Conservation (phyloP, 2,329 filamentous ascomycete species). For the Lomentospora prolificans region DNA sequence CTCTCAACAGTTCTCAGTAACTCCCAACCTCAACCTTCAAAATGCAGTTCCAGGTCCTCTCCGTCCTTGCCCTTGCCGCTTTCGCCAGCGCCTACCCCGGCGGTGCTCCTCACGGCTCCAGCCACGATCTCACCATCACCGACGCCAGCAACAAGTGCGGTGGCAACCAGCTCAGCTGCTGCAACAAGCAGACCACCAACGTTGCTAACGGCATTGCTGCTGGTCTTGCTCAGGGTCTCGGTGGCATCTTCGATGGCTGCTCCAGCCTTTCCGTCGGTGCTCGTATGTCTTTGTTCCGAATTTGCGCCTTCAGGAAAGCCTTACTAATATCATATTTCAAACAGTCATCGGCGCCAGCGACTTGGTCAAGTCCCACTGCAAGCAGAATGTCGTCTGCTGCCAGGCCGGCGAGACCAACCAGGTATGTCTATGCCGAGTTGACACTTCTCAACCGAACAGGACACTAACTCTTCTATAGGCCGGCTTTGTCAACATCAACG, state of each 20-base stretch:
- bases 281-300: background rate
- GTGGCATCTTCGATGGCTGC: background rate
- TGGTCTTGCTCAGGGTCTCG: background rate
- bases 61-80: background rate
- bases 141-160: background rate
- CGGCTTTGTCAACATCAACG: background rate
- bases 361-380: background rate
- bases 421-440: background rate
- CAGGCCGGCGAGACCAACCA: background rate
- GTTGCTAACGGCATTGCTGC: background rate
- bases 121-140: background rate
- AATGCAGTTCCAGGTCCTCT: background rate
- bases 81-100: background rate
- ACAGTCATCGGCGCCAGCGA: background rate
- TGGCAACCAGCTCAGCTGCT: background rate
- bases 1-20: background rate
- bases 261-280: background rate
- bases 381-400: conserved; percentile 1
- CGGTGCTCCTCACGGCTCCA: background rate
- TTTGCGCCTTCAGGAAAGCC: background rate
- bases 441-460: background rate
- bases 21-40: background rate
- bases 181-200: background rate
- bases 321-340: background rate
- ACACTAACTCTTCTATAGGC: background rate